Evolutionary conservation across 2,329 filamentous ascomycete genomes (phyloP), one percentile per base, ranked within the genome.

Genomic region (Aspergillus cejpii): DNA sequence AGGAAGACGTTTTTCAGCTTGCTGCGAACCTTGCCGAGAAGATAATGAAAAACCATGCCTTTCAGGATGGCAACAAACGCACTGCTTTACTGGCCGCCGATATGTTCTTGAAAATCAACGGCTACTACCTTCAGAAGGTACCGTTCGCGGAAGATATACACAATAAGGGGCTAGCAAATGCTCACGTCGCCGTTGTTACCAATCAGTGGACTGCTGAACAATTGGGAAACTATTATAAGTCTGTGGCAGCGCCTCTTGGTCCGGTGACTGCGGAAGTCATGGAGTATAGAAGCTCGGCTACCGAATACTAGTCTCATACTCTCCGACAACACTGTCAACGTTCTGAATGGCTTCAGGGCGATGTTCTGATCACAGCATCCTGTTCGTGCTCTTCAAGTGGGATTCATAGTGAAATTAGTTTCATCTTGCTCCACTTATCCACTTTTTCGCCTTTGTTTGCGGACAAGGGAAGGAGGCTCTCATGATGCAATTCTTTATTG

Each of bases 1-100:
- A n/a, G n/a, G n/a, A n/a, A n/a, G n/a, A n/a, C n/a, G n/a, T n/a
- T n/a, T n/a, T n/a, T n/a, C n/a, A n/a, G n/a, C n/a, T n/a, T n/a
- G n/a, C n/a, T n/a, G n/a, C n/a, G n/a, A n/a, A n/a, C n/a, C n/a
- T n/a, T n/a, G n/a, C n/a, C n/a, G n/a, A n/a, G n/a, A n/a, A n/a
- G n/a, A n/a, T n/a, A n/a, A n/a, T n/a, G n/a, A n/a, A n/a, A n/a
- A 64, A 61, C 37, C 59, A 63, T 46, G 54, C 59, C 29, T 64
- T 52, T 44, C 43, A 50, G 39, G 59, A 62, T 45, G 58, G 59
- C 24, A 63, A 64, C 41, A 64, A 65, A 48, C 52, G 58, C 15
- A 61, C 56, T 29, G 59, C 56, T 4, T 50, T 64, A 26, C 29
- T 62, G 5, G 57, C 61, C 3, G 61, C 56, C 23, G 56, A 61